Percentiles rank a stretch among this genome's conserved stretches.
These are phyloP conservation scores for Cercospora beticola DNA, from an alignment of 2,329 filamentous ascomycete species.

Conservation along the genomic window DNA sequence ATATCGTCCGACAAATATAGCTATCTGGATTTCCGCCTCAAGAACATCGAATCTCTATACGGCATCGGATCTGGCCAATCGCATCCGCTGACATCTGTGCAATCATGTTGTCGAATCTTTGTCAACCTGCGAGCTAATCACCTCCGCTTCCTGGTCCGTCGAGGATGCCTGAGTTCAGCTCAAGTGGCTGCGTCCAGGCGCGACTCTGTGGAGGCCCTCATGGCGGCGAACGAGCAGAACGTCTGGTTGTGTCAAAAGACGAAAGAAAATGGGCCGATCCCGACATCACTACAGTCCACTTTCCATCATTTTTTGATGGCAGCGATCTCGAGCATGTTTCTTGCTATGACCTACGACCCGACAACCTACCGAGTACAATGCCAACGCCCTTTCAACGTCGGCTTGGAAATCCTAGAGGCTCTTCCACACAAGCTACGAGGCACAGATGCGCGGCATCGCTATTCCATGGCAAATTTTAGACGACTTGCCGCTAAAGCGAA, in stretches of 20 bases:
- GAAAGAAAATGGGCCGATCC: not conserved
- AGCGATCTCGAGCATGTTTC: not conserved
- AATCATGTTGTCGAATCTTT: not conserved
- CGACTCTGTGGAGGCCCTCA: not conserved
- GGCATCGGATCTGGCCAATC: not conserved
- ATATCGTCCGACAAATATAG: not conserved
- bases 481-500: not conserved
- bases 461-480: not conserved
- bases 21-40: not conserved
- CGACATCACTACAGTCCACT: not conserved
- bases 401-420: not conserved
- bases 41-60: not conserved
- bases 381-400: not conserved
- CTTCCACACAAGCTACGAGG: not conserved
- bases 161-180: not conserved
- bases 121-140: not conserved
- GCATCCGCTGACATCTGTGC: not conserved
- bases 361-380: not conserved
- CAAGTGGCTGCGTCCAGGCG: not conserved
- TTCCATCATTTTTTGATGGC: not conserved
- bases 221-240: not conserved
- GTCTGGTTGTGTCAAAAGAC: not conserved
- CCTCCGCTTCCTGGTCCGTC: not conserved
- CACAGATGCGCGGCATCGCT: not conserved
- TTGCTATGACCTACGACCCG: not conserved